These are phyloP conservation scores for Huntiella bhutanensis DNA, from an alignment of 2,329 filamentous ascomycete species.

Conservation along the genomic window DNA sequence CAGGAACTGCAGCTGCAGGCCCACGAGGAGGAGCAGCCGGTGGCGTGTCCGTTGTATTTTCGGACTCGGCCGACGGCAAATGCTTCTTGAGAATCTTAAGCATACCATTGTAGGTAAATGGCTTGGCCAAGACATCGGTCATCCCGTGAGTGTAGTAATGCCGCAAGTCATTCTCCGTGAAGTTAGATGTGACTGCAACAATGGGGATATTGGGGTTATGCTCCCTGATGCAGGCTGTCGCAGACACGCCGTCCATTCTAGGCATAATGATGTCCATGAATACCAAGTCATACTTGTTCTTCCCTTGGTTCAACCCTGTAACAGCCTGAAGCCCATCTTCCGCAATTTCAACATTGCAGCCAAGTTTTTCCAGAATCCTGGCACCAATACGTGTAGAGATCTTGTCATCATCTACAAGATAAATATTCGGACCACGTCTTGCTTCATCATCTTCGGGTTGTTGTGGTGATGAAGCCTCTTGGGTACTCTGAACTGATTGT, in stretches of 20 bases:
- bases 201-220: conserved; percentile 69
- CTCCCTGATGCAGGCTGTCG: conserved; percentile 80
- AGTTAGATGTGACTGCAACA: conserved; percentile 97
- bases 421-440: conserved; percentile 51
- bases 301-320: conserved; percentile 48
- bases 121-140: conserved; percentile 93
- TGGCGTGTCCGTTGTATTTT: neutral
- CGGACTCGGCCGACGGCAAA: conserved; percentile 43
- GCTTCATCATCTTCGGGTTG: conserved; percentile 26
- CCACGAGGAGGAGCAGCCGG: too few species aligned
- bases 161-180: conserved; percentile 85
- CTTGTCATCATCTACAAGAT: conserved; percentile 72
- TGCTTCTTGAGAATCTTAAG: conserved; percentile 76
- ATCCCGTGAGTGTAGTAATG: conserved; percentile 98
- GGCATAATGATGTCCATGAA: conserved; percentile 98
- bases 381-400: conserved; percentile 49
- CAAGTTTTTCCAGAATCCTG: conserved; percentile 47
- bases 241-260: conserved; percentile 81
- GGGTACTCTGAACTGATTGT: too few species aligned
- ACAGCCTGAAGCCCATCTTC: conserved; percentile 86
- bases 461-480: conserved; percentile 4
- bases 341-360: conserved; percentile 48
- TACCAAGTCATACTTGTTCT: conserved; percentile 43
- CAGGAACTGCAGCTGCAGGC: too few species aligned
- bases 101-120: conserved; percentile 80